A percentile compares a stretch with the other conserved stretches of the same genome.
Conservation (phyloP, 345 rosid genomes). For the Populus euphratica region DNA sequence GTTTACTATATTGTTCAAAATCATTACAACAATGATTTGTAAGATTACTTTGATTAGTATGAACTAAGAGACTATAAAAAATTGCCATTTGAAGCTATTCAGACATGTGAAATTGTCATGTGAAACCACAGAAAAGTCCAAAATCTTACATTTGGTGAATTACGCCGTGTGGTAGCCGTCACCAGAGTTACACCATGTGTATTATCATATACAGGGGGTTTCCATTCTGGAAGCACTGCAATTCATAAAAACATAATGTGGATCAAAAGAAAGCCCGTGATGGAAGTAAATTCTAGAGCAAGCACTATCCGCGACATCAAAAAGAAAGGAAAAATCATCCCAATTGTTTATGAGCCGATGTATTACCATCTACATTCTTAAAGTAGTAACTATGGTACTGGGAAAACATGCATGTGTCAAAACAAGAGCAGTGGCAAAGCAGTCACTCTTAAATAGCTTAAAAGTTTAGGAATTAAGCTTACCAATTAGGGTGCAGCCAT, state of each 20-base stretch:
- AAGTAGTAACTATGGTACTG: background rate
- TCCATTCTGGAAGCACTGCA: constrained; percentile 93
- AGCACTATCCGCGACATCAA: background rate
- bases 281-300: background rate
- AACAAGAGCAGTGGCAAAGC: background rate
- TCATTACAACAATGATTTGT: background rate
- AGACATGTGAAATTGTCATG: background rate
- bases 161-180: constrained; percentile 92
- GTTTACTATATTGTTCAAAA: background rate
- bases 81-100: background rate
- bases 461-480: constrained; percentile 22
- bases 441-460: background rate
- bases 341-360: background rate
- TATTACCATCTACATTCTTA: background rate
- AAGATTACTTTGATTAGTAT: background rate
- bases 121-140: background rate
- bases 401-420: constrained; percentile 7
- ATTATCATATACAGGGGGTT: constrained; percentile 94
- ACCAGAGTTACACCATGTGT: constrained; percentile 67
- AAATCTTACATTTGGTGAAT: constrained; percentile 74
- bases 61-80: no score
- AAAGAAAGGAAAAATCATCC: background rate
- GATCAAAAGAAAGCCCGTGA: constrained; percentile 7
- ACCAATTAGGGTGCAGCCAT: constrained; percentile 90
- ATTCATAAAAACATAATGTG: constrained; percentile 12